Percentiles rank a stretch among this genome's conserved stretches.
These are phyloP conservation scores for Calonectria pseudoturangicola DNA, from an alignment of 2,329 filamentous ascomycete genomes.

Conservation along the genomic window DNA sequence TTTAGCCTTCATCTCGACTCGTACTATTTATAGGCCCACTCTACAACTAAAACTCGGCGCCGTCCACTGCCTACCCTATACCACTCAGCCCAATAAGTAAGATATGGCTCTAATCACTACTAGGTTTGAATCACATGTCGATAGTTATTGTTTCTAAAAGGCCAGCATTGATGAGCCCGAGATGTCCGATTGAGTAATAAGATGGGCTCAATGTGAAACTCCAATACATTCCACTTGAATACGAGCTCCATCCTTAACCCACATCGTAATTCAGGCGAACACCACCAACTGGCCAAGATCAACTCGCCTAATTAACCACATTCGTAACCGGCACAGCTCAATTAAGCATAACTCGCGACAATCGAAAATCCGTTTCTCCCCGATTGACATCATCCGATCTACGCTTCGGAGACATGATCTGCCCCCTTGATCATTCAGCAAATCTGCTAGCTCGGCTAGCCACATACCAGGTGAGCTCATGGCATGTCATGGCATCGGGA, in stretches of 20 bases:
- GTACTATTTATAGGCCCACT: not conserved
- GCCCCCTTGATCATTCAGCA: not conserved
- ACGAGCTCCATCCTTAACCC: not conserved
- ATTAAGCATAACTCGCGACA: not conserved
- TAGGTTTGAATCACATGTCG: no score
- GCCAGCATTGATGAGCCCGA: not conserved
- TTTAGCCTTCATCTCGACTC: not conserved
- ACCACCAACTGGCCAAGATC: not conserved
- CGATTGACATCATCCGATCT: conserved; percentile 12
- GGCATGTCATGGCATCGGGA: conserved; percentile 12
- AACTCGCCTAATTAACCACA: not conserved
- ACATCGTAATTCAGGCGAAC: not conserved
- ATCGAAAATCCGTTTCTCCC: not conserved
- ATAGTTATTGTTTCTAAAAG: not conserved
- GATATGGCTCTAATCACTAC: not conserved
- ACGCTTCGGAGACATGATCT: not conserved
- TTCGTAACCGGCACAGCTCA: not conserved
- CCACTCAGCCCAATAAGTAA: not conserved
- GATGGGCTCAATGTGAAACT: not conserved
- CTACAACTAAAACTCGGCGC: not conserved
- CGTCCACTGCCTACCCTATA: not conserved
- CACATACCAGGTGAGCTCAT: conserved; percentile 10
- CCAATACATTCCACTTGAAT: not conserved
- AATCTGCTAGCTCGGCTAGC: not conserved
- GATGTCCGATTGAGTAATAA: not conserved